phyloP scores from a whole-genome alignment of 495 filamentous ascomycete genomes.

The Penicillium odoratum region DNA sequence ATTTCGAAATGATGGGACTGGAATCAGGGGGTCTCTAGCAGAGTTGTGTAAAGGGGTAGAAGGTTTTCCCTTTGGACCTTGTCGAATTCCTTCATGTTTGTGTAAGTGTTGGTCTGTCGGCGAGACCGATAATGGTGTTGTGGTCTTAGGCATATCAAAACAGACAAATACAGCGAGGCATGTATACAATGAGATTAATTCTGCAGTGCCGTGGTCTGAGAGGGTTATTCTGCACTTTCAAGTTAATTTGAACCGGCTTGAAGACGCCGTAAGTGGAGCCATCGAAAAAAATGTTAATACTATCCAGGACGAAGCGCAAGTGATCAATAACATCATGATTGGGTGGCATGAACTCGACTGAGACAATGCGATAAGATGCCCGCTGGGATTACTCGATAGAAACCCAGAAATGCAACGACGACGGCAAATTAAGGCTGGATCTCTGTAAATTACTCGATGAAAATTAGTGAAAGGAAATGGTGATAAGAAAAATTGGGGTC shows the following conservation, averaged over 20 bases:
- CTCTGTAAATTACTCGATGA: not conserved
- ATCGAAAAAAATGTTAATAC: not conserved
- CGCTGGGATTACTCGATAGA: not conserved
- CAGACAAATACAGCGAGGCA: too few relatives aligned
- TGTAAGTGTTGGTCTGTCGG: not conserved
- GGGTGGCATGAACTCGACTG: not conserved
- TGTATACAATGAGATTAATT: too few relatives aligned
- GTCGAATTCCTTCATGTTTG: not conserved
- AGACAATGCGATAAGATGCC: not conserved
- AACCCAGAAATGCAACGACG: not conserved
- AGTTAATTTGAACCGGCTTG: not conserved
- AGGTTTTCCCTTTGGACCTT: not conserved
- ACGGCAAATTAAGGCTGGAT: not conserved
- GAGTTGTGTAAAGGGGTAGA: not conserved
- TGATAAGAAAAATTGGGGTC: conserved; percentile 6
- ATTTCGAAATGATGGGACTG: conserved; percentile 70
- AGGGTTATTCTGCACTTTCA: not conserved
- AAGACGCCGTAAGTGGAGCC: not conserved
- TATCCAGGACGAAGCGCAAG: not conserved
- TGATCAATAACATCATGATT: not conserved
- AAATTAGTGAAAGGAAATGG: not conserved
- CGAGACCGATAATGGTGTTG: not conserved
- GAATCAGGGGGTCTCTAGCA: not conserved
- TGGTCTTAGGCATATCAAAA: not conserved
- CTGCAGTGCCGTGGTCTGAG: too few relatives aligned